Evolutionary conservation across 2,329 filamentous ascomycete species (phyloP).

Genomic region (Botrytis hyacinthi): DNA sequence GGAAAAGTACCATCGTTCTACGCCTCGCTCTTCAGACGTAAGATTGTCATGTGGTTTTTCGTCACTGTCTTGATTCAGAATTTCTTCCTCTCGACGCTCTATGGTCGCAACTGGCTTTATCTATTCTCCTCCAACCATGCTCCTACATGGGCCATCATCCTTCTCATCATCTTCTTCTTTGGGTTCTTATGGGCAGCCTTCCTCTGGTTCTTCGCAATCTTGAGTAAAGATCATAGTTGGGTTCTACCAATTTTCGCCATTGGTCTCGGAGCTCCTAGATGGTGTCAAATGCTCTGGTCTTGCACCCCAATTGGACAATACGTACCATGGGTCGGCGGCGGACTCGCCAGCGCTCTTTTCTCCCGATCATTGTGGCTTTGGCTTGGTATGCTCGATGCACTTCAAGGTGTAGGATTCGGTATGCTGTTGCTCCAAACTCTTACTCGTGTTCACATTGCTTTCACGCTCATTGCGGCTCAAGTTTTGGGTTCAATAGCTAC

Average conservation of each 20-base stretch:
- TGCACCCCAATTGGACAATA: slow-evolving; percentile 59
- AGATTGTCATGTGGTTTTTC: slow-evolving; percentile 67
- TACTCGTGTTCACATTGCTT: slow-evolving; percentile 63
- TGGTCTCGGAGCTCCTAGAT: slow-evolving; percentile 62
- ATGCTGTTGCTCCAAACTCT: slow-evolving; percentile 66
- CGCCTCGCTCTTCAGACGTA: slow-evolving; percentile 57
- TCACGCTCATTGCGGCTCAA: slow-evolving; percentile 60
- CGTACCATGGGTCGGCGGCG: slow-evolving; percentile 57
- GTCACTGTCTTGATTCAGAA: slow-evolving; percentile 50
- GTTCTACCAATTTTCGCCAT: slow-evolving; percentile 66
- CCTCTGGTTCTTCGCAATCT: slow-evolving; percentile 50
- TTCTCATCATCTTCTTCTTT: slow-evolving; percentile 57
- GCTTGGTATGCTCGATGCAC: slow-evolving; percentile 62
- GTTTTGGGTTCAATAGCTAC: slow-evolving; percentile 61
- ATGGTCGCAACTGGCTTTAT: slow-evolving; percentile 64
- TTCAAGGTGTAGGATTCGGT: slow-evolving; percentile 65
- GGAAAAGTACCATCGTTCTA: slow-evolving; percentile 66
- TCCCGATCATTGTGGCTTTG: slow-evolving; percentile 63
- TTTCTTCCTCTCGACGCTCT: slow-evolving; percentile 53
- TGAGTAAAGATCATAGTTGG: slow-evolving; percentile 63
- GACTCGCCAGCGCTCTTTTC: slow-evolving; percentile 53
- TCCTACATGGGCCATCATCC: slow-evolving; percentile 53
- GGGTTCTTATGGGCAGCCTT: slow-evolving; percentile 54
- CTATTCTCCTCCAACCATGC: slow-evolving; percentile 41
- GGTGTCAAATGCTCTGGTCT: slow-evolving; percentile 67